Conservation (phyloP, 78 protist genomes). For the Dictyostelium discoideum region DNA sequence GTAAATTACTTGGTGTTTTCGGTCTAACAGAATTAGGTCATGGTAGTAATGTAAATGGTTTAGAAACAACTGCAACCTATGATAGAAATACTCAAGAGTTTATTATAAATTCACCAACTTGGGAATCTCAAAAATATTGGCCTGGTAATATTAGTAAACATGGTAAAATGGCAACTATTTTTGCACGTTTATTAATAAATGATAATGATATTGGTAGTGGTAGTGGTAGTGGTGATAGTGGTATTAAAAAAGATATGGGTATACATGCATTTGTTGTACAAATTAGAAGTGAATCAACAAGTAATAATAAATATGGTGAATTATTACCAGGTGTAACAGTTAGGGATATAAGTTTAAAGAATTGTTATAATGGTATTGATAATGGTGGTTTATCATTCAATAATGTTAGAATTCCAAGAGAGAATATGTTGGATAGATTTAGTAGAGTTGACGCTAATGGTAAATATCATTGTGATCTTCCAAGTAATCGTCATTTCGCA, state of each 20-base stretch:
- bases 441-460: constrained; percentile 38
- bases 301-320: constrained; percentile 26
- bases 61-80: constrained; percentile 88
- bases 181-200: constrained; percentile 73
- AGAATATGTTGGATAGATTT: constrained; percentile 79
- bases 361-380: constrained; percentile 68
- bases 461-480: constrained; percentile 62
- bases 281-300: constrained; percentile 19
- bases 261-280: constrained; percentile 81
- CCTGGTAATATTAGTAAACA: constrained; percentile 74
- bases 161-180: constrained; percentile 81
- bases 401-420: constrained; percentile 63
- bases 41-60: constrained; percentile 85
- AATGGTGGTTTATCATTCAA: constrained; percentile 61
- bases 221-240: not conserved
- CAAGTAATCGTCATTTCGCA: constrained; percentile 70
- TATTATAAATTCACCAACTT: constrained; percentile 69
- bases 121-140: constrained; percentile 77
- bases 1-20: constrained; percentile 58
- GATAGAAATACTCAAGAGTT: constrained; percentile 60
- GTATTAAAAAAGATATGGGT: constrained; percentile 56
- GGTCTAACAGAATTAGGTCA: constrained; percentile 78
- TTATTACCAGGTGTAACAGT: constrained; percentile 63
- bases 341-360: constrained; percentile 75
- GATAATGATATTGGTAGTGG: not conserved